A percentile compares a stretch with the other conserved stretches of the same genome.
Conservation (phyloP, 2,329 filamentous ascomycete genomes). For the Paecilomyces niveus region DNA sequence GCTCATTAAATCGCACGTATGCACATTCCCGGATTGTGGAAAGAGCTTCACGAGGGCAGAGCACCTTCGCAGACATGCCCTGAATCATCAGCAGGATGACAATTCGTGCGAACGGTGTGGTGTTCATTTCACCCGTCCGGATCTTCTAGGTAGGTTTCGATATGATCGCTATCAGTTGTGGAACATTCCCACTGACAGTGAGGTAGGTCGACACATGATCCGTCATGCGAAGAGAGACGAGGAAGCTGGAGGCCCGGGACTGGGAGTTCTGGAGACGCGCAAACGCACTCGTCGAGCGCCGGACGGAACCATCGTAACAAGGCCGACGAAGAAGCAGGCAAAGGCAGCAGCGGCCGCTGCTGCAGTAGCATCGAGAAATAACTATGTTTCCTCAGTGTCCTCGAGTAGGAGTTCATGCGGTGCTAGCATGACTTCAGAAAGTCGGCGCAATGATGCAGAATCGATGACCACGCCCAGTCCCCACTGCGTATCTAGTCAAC, state of each 20-base stretch:
- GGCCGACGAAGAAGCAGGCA: slow-evolving; percentile 20
- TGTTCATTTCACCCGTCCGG: slow-evolving; percentile 55
- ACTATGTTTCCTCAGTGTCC: not conserved
- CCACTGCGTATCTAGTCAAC: not conserved
- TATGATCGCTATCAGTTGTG: slow-evolving; percentile 8
- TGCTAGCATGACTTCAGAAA: not conserved
- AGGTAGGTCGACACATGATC: slow-evolving; percentile 50
- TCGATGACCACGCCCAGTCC: slow-evolving; percentile 1
- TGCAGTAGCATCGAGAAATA: slow-evolving; percentile 10
- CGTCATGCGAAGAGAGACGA: slow-evolving; percentile 46
- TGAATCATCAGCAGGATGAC: slow-evolving; percentile 50
- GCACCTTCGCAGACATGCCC: slow-evolving; percentile 51
- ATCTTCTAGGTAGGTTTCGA: slow-evolving; percentile 46
- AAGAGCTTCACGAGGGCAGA: slow-evolving; percentile 52
- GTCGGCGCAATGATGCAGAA: not conserved
- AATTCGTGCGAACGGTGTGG: slow-evolving; percentile 53
- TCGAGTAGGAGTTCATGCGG: slow-evolving; percentile 2
- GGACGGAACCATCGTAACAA: slow-evolving; percentile 42
- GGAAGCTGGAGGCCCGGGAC: slow-evolving; percentile 42
- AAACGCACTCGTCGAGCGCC: slow-evolving; percentile 43
- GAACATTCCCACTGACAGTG: slow-evolving; percentile 7
- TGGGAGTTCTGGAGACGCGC: slow-evolving; percentile 43
- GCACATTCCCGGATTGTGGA: slow-evolving; percentile 41
- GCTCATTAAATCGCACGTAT: slow-evolving; percentile 18
- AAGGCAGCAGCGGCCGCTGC: slow-evolving; percentile 2